phyloP scores from a whole-genome alignment of 495 filamentous ascomycete genomes.

The Pyrenula aspistea region DNA sequence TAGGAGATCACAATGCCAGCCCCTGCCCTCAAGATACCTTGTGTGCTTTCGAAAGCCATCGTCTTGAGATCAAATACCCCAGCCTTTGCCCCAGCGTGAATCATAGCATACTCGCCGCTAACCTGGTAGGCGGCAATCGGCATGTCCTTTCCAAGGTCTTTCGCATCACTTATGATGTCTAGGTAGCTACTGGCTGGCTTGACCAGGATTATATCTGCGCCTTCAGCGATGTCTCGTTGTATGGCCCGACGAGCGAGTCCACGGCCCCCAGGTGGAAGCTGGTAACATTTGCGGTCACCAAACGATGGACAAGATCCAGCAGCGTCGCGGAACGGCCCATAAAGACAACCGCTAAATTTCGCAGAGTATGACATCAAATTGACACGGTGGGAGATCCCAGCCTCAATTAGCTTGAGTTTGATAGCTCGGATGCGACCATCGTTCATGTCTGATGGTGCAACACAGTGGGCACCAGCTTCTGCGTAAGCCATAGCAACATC shows the following conservation, averaged over 20 bases:
- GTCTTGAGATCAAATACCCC: slow-evolving; percentile 94
- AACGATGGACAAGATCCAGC: slow-evolving; percentile 87
- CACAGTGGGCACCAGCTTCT: slow-evolving; percentile 85
- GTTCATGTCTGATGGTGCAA: slow-evolving; percentile 97
- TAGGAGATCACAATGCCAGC: slow-evolving; percentile 88
- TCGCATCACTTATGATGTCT: slow-evolving; percentile 93
- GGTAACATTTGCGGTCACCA: slow-evolving; percentile 91
- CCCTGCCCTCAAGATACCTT: slow-evolving; percentile 85
- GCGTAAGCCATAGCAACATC: slow-evolving; percentile 92
- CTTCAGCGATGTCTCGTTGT: slow-evolving; percentile 76
- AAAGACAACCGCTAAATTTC: slow-evolving; percentile 92
- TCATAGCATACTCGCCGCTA: slow-evolving; percentile 95
- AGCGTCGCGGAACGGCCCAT: slow-evolving; percentile 94
- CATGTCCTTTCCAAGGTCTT: slow-evolving; percentile 79
- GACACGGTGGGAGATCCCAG: slow-evolving; percentile 75
- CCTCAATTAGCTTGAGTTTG: slow-evolving; percentile 89
- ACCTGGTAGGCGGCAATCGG: slow-evolving; percentile 95
- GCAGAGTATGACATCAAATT: slow-evolving; percentile 95
- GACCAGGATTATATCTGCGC: slow-evolving; percentile 98
- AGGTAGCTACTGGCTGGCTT: slow-evolving; percentile 91
- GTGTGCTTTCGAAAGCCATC: slow-evolving; percentile 89
- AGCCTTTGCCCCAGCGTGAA: slow-evolving; percentile 87
- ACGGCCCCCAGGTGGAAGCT: slow-evolving; percentile 81
- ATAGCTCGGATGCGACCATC: slow-evolving; percentile 93
- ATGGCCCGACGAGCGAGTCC: slow-evolving; percentile 93